A percentile compares a stretch with the other conserved stretches of the same genome.
These are phyloP conservation scores for Phlyctochytrium planicorne DNA, from an alignment of 192 early-diverging fungal species.

Conservation along the genomic window DNA sequence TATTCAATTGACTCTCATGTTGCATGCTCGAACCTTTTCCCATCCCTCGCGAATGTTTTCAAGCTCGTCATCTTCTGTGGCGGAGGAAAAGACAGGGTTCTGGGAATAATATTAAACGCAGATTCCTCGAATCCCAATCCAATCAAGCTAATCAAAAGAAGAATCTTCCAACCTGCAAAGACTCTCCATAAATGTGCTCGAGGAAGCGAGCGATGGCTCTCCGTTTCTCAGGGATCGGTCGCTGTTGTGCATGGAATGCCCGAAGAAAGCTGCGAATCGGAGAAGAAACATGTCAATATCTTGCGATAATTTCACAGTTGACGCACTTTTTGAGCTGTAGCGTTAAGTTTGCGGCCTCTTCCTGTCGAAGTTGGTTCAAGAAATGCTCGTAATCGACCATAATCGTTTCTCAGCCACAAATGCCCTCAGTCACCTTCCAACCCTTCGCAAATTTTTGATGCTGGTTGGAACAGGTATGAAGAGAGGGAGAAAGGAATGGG, in stretches of 20 bases:
- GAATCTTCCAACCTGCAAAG: constrained; percentile 16
- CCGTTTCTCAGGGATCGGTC: constrained; percentile 37
- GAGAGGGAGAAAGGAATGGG: too few relatives aligned
- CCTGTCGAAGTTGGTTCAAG: constrained; percentile 31
- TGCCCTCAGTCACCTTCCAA: too few relatives aligned
- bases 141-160: background rate
- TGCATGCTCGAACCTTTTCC: constrained; percentile 44
- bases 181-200: constrained; percentile 36
- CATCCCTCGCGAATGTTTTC: constrained; percentile 53
- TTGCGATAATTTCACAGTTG: background rate
- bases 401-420: too few relatives aligned
- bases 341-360: constrained; percentile 36
- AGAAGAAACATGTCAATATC: background rate
- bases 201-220: constrained; percentile 44
- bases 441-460: too few relatives aligned
- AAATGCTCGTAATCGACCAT: constrained; percentile 55
- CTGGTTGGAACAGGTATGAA: too few relatives aligned
- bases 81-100: constrained; percentile 37
- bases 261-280: constrained; percentile 35
- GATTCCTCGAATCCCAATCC: constrained; percentile 1
- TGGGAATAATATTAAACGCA: constrained; percentile 7
- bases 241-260: constrained; percentile 33
- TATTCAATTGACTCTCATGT: background rate
- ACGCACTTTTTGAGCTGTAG: constrained; percentile 34
- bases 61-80: constrained; percentile 36